phyloP scores from a whole-genome alignment of 2,329 filamentous ascomycete genomes.

The Capronia epimyces region DNA sequence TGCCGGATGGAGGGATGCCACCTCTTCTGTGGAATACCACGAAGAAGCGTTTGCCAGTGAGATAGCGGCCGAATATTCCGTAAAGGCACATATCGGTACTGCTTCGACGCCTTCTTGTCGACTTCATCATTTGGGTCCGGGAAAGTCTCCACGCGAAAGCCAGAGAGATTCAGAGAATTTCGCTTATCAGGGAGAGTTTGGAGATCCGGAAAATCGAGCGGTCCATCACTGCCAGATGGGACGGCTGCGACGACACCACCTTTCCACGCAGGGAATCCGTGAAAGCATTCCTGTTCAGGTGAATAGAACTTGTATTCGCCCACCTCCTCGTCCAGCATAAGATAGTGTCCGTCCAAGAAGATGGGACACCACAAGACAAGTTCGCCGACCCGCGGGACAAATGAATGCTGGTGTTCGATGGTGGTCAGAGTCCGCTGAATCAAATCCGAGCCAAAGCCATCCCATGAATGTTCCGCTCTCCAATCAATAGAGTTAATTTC shows the following conservation, averaged over 20 bases:
- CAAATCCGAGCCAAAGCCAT: conserved; percentile 31
- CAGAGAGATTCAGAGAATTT: conserved; percentile 46
- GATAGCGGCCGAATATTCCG: conserved; percentile 52
- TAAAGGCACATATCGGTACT: conserved; percentile 52
- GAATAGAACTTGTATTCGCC: conserved; percentile 35
- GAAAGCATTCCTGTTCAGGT: conserved; percentile 32
- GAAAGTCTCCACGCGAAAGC: conserved; percentile 54
- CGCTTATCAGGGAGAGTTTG: conserved; percentile 37
- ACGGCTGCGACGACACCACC: conserved; percentile 53
- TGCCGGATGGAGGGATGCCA: conserved; percentile 52
- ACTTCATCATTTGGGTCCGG: conserved; percentile 45
- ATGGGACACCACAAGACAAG: conserved; percentile 49
- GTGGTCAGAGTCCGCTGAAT: conserved; percentile 41
- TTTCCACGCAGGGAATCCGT: conserved; percentile 48
- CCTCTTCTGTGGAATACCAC: conserved; percentile 36
- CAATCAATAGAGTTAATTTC: conserved; percentile 54
- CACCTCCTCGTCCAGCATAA: conserved; percentile 35
- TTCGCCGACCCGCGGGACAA: conserved; percentile 52
- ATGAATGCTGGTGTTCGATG: conserved; percentile 44
- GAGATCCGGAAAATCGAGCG: conserved; percentile 44
- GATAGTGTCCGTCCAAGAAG: conserved; percentile 33
- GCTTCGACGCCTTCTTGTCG: conserved; percentile 49
- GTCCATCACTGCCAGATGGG: conserved; percentile 32
- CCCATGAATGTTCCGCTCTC: conserved; percentile 41
- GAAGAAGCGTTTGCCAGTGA: conserved; percentile 49